These are phyloP conservation scores for Aphanomyces invadans DNA, from an alignment of 352 stramenopile genomes.

Conservation along the genomic window DNA sequence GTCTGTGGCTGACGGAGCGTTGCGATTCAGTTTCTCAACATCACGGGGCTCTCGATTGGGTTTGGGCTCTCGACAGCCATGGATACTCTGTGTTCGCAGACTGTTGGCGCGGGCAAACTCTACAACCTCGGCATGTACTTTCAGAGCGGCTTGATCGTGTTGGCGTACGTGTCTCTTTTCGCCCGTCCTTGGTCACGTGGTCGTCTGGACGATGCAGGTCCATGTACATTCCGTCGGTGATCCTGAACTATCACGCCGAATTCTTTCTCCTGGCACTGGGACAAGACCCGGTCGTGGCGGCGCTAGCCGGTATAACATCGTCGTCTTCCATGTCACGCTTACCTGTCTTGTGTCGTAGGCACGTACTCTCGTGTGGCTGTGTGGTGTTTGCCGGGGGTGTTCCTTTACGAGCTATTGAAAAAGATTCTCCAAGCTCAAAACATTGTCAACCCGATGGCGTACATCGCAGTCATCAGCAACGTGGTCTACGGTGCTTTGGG, in stretches of 20 bases:
- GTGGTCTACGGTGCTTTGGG: conserved; percentile 5
- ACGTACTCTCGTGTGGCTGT: conserved; percentile 13
- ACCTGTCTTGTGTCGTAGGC: conserved; percentile 32
- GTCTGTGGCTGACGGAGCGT: too few relatives aligned
- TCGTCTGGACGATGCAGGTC: background rate
- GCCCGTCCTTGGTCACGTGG: too few relatives aligned
- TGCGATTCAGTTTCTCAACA: conserved; percentile 67
- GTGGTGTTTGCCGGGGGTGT: conserved; percentile 32
- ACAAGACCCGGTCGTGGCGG: conserved; percentile 9
- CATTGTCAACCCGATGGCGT: conserved; percentile 35
- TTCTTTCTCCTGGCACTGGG: background rate
- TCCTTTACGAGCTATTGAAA: conserved; percentile 35
- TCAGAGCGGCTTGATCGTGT: conserved; percentile 60
- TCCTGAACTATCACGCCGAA: conserved; percentile 13
- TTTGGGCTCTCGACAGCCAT: conserved; percentile 77
- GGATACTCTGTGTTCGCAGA: conserved; percentile 83
- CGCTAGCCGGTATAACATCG: background rate
- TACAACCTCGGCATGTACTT: conserved; percentile 79
- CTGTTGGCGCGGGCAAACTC: conserved; percentile 61
- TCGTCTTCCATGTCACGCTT: background rate
- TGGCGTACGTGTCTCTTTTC: conserved; percentile 26
- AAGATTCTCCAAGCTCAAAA: conserved; percentile 37
- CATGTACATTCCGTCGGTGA: background rate
- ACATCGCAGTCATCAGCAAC: conserved; percentile 27
- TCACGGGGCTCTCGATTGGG: conserved; percentile 62